phyloP scores from a whole-genome alignment of 768 basidiomycete species.

The Neoboletus subvelutipes region DNA sequence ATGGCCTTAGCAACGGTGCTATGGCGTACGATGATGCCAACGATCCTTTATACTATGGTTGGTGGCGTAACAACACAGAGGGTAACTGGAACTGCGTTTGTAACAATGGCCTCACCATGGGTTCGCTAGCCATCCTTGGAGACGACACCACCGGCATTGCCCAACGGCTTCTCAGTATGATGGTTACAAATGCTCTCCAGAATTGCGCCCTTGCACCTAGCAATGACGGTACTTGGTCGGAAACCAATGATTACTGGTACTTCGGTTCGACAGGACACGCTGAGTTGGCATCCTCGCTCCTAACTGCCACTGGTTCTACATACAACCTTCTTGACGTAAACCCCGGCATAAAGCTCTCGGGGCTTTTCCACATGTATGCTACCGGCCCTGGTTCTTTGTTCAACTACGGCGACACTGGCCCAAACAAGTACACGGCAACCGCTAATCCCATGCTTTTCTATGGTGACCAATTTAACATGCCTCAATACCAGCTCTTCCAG shows the following conservation, averaged over 20 bases:
- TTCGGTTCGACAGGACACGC: constrained; percentile 91
- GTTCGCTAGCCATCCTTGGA: constrained; percentile 83
- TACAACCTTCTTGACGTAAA: constrained; percentile 72
- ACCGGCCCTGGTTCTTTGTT: constrained; percentile 84
- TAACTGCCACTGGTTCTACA: constrained; percentile 83
- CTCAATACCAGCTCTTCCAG: constrained; percentile 83
- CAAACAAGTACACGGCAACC: constrained; percentile 94
- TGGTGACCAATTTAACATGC: constrained; percentile 63
- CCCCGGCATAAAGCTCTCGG: constrained; percentile 68
- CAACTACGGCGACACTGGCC: constrained; percentile 60
- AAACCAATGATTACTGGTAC: constrained; percentile 95
- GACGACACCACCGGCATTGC: constrained; percentile 80
- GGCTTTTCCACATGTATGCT: constrained; percentile 87
- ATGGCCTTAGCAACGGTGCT: constrained; percentile 72
- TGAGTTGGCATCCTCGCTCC: constrained; percentile 81
- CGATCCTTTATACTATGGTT: constrained; percentile 47
- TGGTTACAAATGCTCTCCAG: constrained; percentile 68
- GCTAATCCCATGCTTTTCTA: constrained; percentile 88
- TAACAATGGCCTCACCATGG: constrained; percentile 88
- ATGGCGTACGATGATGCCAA: constrained; percentile 45
- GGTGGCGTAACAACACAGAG: constrained; percentile 73
- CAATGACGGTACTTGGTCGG: constrained; percentile 86
- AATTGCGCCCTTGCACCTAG: constrained; percentile 70
- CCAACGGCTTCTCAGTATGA: constrained; percentile 58
- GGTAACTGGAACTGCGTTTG: constrained; percentile 99